Conservation (phyloP, 805 yeast genomes). For the Jamesozyma hellenica region DNA sequence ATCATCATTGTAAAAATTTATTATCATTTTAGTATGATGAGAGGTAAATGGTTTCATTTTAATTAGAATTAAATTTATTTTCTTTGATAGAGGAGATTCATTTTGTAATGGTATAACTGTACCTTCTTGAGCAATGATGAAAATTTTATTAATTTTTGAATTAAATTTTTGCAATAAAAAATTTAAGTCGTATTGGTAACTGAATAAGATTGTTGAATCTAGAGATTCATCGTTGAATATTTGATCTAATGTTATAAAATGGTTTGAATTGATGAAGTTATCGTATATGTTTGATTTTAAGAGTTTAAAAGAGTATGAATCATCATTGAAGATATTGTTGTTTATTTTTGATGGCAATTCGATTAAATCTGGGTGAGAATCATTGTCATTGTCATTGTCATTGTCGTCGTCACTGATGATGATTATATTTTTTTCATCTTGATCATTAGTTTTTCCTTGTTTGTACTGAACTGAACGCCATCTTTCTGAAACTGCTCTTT, state of each 20-base stretch:
- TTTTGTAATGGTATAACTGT: conserved; percentile 20
- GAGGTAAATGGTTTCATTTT: conserved; percentile 33
- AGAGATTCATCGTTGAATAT: conserved; percentile 30
- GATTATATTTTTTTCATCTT: neutral
- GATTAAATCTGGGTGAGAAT: neutral
- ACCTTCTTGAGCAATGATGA: conserved; percentile 27
- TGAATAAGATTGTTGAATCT: conserved; percentile 36
- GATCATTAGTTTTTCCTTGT: neutral
- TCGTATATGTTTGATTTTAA: conserved; percentile 20
- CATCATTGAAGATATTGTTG: neutral
- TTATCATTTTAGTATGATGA: conserved; percentile 63
- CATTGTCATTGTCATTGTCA: neutral
- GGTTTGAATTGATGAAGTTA: conserved; percentile 5
- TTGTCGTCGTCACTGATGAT: neutral
- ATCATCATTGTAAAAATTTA: conserved; percentile 41
- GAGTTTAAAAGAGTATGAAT: conserved; percentile 12
- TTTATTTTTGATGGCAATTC: no score
- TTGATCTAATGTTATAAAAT: conserved; percentile 22
- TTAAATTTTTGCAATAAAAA: conserved; percentile 29
- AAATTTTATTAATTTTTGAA: conserved; percentile 12
- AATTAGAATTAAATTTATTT: conserved; percentile 23
- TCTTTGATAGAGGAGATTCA: conserved; percentile 2
- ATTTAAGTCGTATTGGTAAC: conserved; percentile 38
- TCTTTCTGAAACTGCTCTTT: neutral
- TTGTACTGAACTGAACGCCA: neutral